phyloP scores from a whole-genome alignment of 2,329 filamentous ascomycete species.

The Fonsecaea pugnacius region DNA sequence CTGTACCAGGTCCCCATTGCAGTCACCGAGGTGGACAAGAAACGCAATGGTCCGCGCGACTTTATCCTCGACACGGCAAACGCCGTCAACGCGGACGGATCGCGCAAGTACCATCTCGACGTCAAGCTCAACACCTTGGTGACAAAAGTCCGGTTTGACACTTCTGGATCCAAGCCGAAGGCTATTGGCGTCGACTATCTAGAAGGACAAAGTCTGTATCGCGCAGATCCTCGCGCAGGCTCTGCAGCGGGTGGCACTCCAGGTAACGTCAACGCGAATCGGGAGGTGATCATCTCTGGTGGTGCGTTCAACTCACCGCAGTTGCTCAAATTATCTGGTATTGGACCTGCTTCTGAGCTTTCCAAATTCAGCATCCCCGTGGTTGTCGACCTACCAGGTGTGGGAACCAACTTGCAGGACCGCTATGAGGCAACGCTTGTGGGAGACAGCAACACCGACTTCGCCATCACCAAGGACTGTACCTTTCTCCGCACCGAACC shows the following conservation, averaged over 20 bases:
- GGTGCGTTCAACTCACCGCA: slow-evolving; percentile 69
- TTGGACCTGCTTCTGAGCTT: slow-evolving; percentile 62
- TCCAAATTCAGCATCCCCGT: slow-evolving; percentile 58
- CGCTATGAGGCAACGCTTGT: slow-evolving; percentile 57
- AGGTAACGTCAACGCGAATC: slow-evolving; percentile 46
- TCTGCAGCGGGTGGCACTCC: slow-evolving; percentile 41
- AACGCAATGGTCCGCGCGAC: slow-evolving; percentile 61
- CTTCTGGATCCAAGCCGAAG: slow-evolving; percentile 44
- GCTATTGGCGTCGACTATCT: slow-evolving; percentile 58
- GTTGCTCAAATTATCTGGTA: slow-evolving; percentile 67
- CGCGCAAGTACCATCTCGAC: slow-evolving; percentile 61
- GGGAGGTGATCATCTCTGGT: slow-evolving; percentile 53
- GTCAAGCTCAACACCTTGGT: slow-evolving; percentile 56
- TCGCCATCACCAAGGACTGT: slow-evolving; percentile 42
- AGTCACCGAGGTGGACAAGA: slow-evolving; percentile 51
- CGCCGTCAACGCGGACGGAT: slow-evolving; percentile 55
- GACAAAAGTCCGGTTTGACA: slow-evolving; percentile 54
- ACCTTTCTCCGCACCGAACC: slow-evolving; percentile 39
- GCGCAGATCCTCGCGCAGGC: slow-evolving; percentile 48
- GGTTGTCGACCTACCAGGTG: slow-evolving; percentile 62
- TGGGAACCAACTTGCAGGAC: slow-evolving; percentile 68
- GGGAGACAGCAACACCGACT: slow-evolving; percentile 47
- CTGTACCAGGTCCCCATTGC: slow-evolving; percentile 65
- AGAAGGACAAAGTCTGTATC: slow-evolving; percentile 53
- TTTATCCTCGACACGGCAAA: slow-evolving; percentile 59